phyloP scores from a whole-genome alignment of 2,329 filamentous ascomycete species.

The Fonsecaea pugnacius region DNA sequence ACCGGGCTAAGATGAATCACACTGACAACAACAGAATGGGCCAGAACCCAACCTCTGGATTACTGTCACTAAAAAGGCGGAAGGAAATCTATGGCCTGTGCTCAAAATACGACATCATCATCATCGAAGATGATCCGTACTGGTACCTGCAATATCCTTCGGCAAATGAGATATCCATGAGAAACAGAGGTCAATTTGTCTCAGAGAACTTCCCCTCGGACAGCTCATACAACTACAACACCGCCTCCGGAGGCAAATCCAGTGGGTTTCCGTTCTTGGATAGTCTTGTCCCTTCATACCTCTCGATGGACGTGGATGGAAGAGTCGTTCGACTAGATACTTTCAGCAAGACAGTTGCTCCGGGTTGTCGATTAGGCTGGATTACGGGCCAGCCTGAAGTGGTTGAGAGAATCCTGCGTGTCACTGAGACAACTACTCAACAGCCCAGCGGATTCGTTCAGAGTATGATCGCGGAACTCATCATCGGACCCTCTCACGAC shows the following conservation, averaged over 20 bases:
- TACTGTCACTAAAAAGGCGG: conserved; percentile 72
- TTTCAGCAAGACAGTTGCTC: conserved; percentile 90
- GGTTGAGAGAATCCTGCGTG: conserved; percentile 72
- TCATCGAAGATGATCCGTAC: conserved; percentile 93
- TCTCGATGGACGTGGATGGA: conserved; percentile 80
- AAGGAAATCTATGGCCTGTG: conserved; percentile 80
- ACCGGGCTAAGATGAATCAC: not conserved
- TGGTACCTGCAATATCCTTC: conserved; percentile 92
- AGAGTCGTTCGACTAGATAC: conserved; percentile 89
- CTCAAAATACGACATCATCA: conserved; percentile 83
- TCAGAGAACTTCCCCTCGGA: conserved; percentile 42
- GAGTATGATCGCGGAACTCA: conserved; percentile 73
- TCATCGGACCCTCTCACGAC: conserved; percentile 65
- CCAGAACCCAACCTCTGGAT: conserved; percentile 83
- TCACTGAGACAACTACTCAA: conserved; percentile 77
- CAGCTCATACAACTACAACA: conserved; percentile 44
- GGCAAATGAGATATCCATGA: conserved; percentile 54
- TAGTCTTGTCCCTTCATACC: conserved; percentile 78
- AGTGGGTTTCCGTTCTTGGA: conserved; percentile 79
- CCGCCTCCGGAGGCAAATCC: conserved; percentile 50
- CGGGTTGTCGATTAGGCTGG: conserved; percentile 88
- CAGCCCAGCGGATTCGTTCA: conserved; percentile 91
- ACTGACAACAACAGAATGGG: conserved; percentile 64
- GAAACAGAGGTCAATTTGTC: conserved; percentile 39
- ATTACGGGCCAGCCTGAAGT: conserved; percentile 81